Evolutionary conservation across 108 stramenopile species (phyloP).

Genomic region (Cylindrotheca closterium): DNA sequence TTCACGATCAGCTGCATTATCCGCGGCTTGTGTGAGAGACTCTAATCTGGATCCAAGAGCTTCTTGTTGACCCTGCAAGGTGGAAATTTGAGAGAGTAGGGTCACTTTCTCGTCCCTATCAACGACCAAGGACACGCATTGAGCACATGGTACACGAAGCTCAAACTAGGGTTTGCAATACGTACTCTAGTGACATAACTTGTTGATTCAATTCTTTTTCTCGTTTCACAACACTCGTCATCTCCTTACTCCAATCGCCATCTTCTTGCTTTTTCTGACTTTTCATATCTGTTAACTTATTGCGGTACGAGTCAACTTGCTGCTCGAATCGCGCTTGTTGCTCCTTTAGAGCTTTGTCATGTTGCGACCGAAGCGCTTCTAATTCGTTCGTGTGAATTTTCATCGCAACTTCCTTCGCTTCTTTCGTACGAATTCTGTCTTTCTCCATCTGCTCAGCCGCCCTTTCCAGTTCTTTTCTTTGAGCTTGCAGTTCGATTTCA

Average conservation of each 20-base stretch:
- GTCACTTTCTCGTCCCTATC: conserved; percentile 64
- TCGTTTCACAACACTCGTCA: conserved; percentile 59
- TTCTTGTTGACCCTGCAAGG: conserved; percentile 59
- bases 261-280: conserved; percentile 59
- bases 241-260: conserved; percentile 71
- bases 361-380: conserved; percentile 35
- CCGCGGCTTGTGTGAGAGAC: conserved; percentile 58
- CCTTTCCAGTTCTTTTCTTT: conserved; percentile 69
- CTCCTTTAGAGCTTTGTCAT: conserved; percentile 57
- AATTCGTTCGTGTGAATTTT: conserved; percentile 50
- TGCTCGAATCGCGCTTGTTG: conserved; percentile 41
- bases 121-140: not conserved
- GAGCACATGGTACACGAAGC: not conserved
- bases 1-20: conserved; percentile 69
- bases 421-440: conserved; percentile 60
- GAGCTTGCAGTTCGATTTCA: conserved; percentile 75
- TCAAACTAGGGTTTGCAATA: not conserved
- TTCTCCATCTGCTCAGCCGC: conserved; percentile 79
- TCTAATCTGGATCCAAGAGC: conserved; percentile 67
- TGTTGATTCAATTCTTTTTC: conserved; percentile 44
- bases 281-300: conserved; percentile 45
- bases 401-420: conserved; percentile 54
- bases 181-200: conserved; percentile 43
- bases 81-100: conserved; percentile 53
- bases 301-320: conserved; percentile 29